Conservation (phyloP, 805 yeast species). For the Wickerhamiella occidentalis region DNA sequence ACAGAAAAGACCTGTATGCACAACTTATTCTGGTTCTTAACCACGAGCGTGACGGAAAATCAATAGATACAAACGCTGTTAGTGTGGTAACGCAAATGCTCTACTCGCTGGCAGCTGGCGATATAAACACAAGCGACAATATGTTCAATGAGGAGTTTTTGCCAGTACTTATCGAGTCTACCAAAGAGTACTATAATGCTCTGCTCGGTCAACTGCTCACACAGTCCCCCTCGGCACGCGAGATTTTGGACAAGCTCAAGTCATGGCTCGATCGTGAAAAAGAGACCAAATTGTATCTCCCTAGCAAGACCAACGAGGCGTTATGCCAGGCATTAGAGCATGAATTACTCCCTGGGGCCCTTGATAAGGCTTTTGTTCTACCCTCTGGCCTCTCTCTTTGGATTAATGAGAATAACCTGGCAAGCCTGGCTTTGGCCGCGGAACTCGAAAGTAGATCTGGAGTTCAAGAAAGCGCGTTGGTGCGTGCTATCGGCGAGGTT, state of each 20-base stretch:
- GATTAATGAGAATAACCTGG: slow-evolving; percentile 12
- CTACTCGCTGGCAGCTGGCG: slow-evolving; percentile 14
- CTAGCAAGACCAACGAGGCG: slow-evolving; percentile 14
- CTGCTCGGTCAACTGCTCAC: not conserved
- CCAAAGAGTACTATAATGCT: slow-evolving; percentile 9
- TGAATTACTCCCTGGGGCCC: slow-evolving; percentile 10
- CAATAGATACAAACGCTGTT: slow-evolving; percentile 12
- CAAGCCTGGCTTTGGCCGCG: slow-evolving; percentile 15
- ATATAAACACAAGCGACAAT: slow-evolving; percentile 13
- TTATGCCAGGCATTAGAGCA: slow-evolving; percentile 10
- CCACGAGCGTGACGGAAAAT: slow-evolving; percentile 14
- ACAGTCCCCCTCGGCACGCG: not conserved
- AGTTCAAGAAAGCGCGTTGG: slow-evolving; percentile 11
- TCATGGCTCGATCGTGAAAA: slow-evolving; percentile 16
- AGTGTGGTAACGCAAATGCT: slow-evolving; percentile 15
- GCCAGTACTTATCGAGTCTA: slow-evolving; percentile 7
- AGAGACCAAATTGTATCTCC: slow-evolving; percentile 13
- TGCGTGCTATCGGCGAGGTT: slow-evolving; percentile 5
- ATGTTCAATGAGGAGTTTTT: slow-evolving; percentile 16
- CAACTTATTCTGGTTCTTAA: slow-evolving; percentile 11
- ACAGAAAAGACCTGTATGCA: slow-evolving; percentile 7
- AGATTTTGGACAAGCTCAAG: slow-evolving; percentile 1
- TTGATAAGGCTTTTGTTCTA: slow-evolving; percentile 11
- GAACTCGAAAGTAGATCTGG: slow-evolving; percentile 13
- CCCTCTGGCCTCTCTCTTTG: slow-evolving; percentile 17